Evolutionary conservation across 2,329 filamentous ascomycete species (phyloP).

Genomic region (Atkinsonella texensis): DNA sequence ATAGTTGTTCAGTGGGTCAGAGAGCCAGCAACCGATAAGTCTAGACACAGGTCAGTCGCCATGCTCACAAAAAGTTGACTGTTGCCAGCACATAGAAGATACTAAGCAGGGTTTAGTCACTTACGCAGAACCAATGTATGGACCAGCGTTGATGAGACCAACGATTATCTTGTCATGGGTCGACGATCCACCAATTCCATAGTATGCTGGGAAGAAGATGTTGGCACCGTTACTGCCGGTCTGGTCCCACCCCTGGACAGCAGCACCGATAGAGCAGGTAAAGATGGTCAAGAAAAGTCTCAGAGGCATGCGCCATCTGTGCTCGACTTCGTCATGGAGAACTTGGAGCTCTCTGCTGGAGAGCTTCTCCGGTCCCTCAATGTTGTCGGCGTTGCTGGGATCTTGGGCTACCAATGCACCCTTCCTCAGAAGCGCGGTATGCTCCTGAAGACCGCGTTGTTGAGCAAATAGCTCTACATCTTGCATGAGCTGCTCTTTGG

Average conservation of each 20-base stretch:
- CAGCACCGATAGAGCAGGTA: conserved; percentile 55
- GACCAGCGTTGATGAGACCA: conserved; percentile 52
- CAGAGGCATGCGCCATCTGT: conserved; percentile 53
- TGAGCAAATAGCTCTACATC: conserved; percentile 49
- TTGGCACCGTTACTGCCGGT: conserved; percentile 52
- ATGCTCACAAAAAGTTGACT: background rate
- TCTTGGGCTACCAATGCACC: conserved; percentile 43
- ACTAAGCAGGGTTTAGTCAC: conserved; percentile 13
- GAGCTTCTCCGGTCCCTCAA: conserved; percentile 43
- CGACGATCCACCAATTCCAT: conserved; percentile 23
- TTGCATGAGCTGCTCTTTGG: conserved; percentile 38
- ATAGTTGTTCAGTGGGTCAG: conserved; percentile 45
- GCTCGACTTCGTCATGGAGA: conserved; percentile 46
- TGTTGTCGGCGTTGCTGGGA: conserved; percentile 41
- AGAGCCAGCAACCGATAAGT: conserved; percentile 48
- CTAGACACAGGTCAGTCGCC: conserved; percentile 12
- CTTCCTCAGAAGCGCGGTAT: conserved; percentile 45
- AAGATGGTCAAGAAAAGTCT: conserved; percentile 55
- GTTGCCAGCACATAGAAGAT: background rate
- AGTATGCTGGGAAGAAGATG: conserved; percentile 41
- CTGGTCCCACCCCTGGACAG: conserved; percentile 56
- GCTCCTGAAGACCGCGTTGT: conserved; percentile 45
- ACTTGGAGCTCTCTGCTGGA: conserved; percentile 42
- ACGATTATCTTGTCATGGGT: conserved; percentile 35
- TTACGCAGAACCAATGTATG: conserved; percentile 34